phyloP scores from a whole-genome alignment of 805 yeast genomes.

The Saccharomycopsis vini region DNA sequence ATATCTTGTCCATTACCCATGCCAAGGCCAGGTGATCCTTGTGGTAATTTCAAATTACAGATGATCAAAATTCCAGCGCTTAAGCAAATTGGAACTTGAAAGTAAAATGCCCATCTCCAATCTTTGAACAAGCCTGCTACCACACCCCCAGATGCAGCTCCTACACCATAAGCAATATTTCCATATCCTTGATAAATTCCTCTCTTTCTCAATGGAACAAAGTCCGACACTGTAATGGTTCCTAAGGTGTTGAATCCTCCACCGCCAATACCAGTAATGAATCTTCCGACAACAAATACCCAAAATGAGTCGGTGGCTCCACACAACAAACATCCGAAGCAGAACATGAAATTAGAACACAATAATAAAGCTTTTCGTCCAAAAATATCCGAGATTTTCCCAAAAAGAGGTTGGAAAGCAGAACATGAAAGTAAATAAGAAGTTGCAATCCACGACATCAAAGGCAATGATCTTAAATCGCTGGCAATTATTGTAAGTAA shows the following conservation, averaged over 20 bases:
- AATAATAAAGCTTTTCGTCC: constrained; percentile 41
- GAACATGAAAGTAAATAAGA: constrained; percentile 60
- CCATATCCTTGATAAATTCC: constrained; percentile 77
- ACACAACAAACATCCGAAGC: constrained; percentile 38
- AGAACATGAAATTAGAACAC: constrained; percentile 34
- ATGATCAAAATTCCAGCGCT: constrained; percentile 33
- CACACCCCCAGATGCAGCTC: constrained; percentile 65
- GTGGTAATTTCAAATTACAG: constrained; percentile 31
- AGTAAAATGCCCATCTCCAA: constrained; percentile 57
- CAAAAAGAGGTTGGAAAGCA: constrained; percentile 68
- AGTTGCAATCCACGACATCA: constrained; percentile 64
- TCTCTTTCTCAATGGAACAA: constrained; percentile 65
- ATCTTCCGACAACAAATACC: constrained; percentile 45
- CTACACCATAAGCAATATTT: constrained; percentile 62
- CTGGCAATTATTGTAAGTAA: constrained; percentile 51
- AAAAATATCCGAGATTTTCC: constrained; percentile 57
- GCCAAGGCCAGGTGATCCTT: constrained; percentile 50
- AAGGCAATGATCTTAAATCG: constrained; percentile 42
- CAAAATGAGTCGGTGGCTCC: constrained; percentile 26
- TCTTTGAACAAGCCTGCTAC: constrained; percentile 56
- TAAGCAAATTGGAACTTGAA: constrained; percentile 45
- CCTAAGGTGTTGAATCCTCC: constrained; percentile 75
- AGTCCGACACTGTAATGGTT: constrained; percentile 68
- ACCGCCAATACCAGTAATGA: constrained; percentile 85
- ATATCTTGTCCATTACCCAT: constrained; percentile 32